A percentile compares a stretch with the other conserved stretches of the same genome.
Conservation (phyloP, 2,329 filamentous ascomycete species). For the Teratosphaeria gauchensis region DNA sequence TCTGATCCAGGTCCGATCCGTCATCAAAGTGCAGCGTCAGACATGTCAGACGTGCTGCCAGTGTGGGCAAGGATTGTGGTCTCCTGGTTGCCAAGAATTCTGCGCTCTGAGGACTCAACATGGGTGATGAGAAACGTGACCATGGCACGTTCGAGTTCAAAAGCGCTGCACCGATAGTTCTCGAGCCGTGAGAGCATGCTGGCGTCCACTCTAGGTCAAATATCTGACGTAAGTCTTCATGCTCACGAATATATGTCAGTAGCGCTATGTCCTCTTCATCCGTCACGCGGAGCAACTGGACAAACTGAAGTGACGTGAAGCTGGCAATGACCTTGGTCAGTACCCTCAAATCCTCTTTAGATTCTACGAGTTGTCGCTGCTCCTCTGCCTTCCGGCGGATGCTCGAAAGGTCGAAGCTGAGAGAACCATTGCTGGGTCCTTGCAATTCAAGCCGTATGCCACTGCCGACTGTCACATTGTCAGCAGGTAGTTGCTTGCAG, state of each 20-base stretch:
- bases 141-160: conserved; percentile 46
- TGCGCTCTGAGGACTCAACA: conserved; percentile 52
- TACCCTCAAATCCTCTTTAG: conserved; percentile 42
- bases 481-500: conserved; percentile 4
- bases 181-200: conserved; percentile 53
- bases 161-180: conserved; percentile 49
- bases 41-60: conserved; percentile 50
- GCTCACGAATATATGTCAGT: conserved; percentile 41
- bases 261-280: conserved; percentile 49
- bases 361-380: conserved; percentile 42
- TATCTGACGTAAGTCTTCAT: conserved; percentile 34
- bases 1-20: conserved; percentile 44
- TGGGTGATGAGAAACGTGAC: conserved; percentile 52
- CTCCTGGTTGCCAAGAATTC: conserved; percentile 41
- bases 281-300: conserved; percentile 54
- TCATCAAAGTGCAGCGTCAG: conserved; percentile 57
- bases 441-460: not conserved
- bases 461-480: conserved; percentile 3
- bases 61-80: conserved; percentile 37
- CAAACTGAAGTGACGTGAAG: conserved; percentile 53
- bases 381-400: conserved; percentile 39
- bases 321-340: conserved; percentile 47
- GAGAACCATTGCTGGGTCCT: conserved; percentile 1
- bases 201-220: conserved; percentile 50
- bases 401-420: conserved; percentile 16